A percentile compares a stretch with the other conserved stretches of the same genome.
Conservation (phyloP, 805 yeast genomes). For the Suhomyces canberraensis region DNA sequence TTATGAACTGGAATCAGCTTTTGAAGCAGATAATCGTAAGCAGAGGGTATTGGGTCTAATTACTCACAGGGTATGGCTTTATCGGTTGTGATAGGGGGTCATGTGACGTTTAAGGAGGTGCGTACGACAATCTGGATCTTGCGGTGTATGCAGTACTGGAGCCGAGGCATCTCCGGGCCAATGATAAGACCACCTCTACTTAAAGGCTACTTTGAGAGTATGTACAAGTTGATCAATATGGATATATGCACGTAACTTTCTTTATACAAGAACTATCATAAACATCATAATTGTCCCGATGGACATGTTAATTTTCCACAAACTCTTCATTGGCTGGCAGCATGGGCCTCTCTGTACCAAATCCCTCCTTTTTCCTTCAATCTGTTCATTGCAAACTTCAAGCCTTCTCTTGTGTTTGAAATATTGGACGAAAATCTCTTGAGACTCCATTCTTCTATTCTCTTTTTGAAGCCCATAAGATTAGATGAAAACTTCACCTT, state of each 20-base stretch:
- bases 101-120: conserved; percentile 1
- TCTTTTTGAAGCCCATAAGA: conserved; percentile 61
- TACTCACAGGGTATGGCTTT: neutral
- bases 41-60: too few relatives aligned
- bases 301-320: neutral
- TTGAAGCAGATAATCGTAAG: too few relatives aligned
- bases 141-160: too few relatives aligned
- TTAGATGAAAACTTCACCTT: conserved; percentile 71
- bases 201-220: too few relatives aligned
- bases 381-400: conserved; percentile 72
- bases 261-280: conserved; percentile 1
- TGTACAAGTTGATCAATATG: too few relatives aligned
- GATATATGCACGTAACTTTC: too few relatives aligned
- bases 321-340: neutral
- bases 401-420: conserved; percentile 63
- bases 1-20: too few relatives aligned
- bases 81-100: neutral
- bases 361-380: conserved; percentile 34
- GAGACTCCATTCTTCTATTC: conserved; percentile 82
- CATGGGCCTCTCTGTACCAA: conserved; percentile 5
- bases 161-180: too few relatives aligned
- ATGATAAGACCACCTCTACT: too few relatives aligned
- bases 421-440: conserved; percentile 66
- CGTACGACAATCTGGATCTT: neutral
- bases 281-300: neutral